Base-by-base conservation (phyloP, 345 rosid genomes). In the Anastatica hierochuntica region DNA sequence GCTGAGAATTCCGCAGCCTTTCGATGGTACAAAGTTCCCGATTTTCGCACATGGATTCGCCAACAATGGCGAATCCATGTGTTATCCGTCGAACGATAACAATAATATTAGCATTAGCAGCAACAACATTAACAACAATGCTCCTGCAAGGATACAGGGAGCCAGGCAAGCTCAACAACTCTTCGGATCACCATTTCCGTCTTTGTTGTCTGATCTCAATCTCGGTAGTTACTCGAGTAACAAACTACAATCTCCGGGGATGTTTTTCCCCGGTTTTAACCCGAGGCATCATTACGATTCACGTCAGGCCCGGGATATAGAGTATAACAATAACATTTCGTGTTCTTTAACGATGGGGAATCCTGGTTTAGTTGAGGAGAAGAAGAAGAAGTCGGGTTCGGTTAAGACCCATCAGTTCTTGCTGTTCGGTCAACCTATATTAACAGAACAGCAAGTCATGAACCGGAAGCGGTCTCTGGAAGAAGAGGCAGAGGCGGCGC, bases 141-240 rank as follows among this genome's bases (percentile, higher is more conserved):
- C 87, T 84, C 82, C 98, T 82, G 92, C 90, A 75, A 79, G 96
- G 72, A 88, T 92, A 81, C 98, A 88, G 98, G 98, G 98, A 88
- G 90, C 98, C 98, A 92, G 98, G 98, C 98, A 92, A 75, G 78
- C 84, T 71, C 85, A 82, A 54, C 77, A 77, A 53, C 66, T 53
- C 56, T 67, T 45, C 51, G 96, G 90, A 71, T 58, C 76, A 71
- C 64, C 85, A 58, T 56, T 75, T 72, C 71, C 88, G 74, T 68
- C 81, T 70, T 67, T 52, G 66, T 67, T 67, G 71, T 68, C 90
- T 39, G 77, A 76, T 60, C 78, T 76, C 77, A 79, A 77, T 75
- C 79, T 72, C 62, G 74, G 41, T 51, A 43, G 8, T 66, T 66
- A 51, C 65, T 44, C 71, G 3, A 8, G 53, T 77, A 77, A 64